Evolutionary conservation across 495 filamentous ascomycete species (phyloP).

Genomic region (Aspergillus heteromorphus): DNA sequence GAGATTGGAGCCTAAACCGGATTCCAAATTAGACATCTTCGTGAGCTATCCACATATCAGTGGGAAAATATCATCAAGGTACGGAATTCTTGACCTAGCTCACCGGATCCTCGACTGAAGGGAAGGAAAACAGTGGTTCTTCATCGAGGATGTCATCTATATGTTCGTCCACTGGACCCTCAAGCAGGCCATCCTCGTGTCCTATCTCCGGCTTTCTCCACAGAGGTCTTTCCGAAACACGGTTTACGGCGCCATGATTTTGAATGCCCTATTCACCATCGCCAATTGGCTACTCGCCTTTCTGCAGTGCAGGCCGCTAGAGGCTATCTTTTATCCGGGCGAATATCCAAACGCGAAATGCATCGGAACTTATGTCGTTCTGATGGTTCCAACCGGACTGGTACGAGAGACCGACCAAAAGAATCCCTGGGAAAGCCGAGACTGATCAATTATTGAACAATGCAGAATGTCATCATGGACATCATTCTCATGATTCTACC

Average conservation of each 20-base stretch:
- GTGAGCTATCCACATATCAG: background rate
- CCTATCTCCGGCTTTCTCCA: conserved; percentile 34
- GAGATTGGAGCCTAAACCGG: background rate
- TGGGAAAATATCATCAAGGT: background rate
- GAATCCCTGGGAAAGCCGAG: background rate
- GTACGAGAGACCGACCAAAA: background rate
- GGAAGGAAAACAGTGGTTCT: background rate
- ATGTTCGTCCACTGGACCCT: conserved; percentile 19
- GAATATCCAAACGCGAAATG: conserved; percentile 2
- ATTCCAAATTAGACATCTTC: background rate
- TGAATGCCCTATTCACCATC: background rate
- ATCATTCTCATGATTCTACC: conserved; percentile 4
- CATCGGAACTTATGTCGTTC: background rate
- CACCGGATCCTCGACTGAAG: background rate
- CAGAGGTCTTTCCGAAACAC: background rate
- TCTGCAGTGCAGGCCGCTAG: conserved; percentile 4
- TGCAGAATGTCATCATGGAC: conserved; percentile 5
- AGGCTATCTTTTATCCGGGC: background rate
- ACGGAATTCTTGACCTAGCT: background rate
- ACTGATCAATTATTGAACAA: background rate
- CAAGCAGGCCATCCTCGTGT: conserved; percentile 30
- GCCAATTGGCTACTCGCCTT: conserved; percentile 2
- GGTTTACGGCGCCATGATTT: conserved; percentile 2
- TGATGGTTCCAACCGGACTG: conserved; percentile 1
- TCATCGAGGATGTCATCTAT: conserved; percentile 18